Conservation (phyloP, 1,284 basidiomycete species). For the Spongispora temasekensis region DNA sequence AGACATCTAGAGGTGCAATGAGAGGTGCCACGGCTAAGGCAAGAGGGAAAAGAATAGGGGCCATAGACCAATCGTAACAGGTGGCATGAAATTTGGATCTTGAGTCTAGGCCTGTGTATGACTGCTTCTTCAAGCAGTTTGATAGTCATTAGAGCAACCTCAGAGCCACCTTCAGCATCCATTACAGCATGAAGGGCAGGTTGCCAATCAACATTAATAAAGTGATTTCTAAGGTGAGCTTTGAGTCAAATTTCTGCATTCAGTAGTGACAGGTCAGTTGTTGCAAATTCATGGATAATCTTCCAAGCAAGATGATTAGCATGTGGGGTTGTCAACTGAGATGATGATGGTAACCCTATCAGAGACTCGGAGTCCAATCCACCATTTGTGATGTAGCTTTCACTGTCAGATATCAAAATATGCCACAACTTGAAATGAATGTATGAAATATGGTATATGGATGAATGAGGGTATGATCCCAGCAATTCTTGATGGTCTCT, state of each 20-base stretch:
- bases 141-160: no score
- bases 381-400: neutral
- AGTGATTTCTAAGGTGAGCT: neutral
- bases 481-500: slow-evolving; percentile 2
- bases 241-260: no score
- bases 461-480: slow-evolving; percentile 1
- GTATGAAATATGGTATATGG: neutral
- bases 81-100: neutral
- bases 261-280: no score
- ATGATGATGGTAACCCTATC: no score
- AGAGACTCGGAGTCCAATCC: neutral
- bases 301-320: no score
- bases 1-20: no score
- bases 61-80: no score
- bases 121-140: neutral
- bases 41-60: no score
- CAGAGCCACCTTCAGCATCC: neutral
- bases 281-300: no score
- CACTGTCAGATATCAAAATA: neutral
- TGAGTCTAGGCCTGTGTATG: neutral
- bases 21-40: no score
- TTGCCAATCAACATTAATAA: neutral
- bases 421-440: neutral
- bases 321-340: no score
- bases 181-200: neutral